Evolutionary conservation across 2,329 filamentous ascomycete species (phyloP).

Genomic region (Amauroascus verrucosus): DNA sequence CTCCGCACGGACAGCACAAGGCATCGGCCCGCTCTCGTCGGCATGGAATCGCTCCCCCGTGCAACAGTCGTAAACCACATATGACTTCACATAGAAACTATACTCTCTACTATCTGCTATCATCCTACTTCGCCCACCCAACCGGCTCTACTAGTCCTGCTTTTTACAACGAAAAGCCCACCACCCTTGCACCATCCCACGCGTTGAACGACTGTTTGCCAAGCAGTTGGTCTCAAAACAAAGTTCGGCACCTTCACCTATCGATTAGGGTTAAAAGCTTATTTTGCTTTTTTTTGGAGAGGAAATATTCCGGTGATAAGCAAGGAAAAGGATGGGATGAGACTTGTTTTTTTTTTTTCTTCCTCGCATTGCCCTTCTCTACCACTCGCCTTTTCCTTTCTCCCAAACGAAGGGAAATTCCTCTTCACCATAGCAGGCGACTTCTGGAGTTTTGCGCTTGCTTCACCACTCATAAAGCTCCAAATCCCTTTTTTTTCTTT

Average conservation of each 20-base stretch:
- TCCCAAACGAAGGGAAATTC: conserved; percentile 8
- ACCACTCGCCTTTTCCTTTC: conserved; percentile 14
- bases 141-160: no score
- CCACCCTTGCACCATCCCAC: not conserved
- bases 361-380: not conserved
- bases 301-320: conserved; percentile 9
- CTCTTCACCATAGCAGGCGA: conserved; percentile 32
- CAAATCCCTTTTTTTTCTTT: conserved; percentile 16
- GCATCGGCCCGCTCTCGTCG: not conserved
- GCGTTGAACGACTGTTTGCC: not conserved
- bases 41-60: not conserved
- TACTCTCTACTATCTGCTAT: not conserved
- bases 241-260: not conserved
- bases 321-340: not conserved
- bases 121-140: no score
- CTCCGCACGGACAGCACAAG: not conserved
- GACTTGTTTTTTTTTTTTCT: conserved; percentile 5
- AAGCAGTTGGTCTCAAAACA: not conserved
- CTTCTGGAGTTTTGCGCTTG: conserved; percentile 51
- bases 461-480: conserved; percentile 40
- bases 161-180: not conserved
- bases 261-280: conserved; percentile 5
- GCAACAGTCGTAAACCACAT: no score
- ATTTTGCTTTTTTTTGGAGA: not conserved
- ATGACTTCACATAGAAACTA: no score